A percentile compares a stretch with the other conserved stretches of the same genome.
Conservation (phyloP, 1,139 yeast species). For the Blastobotrys ciferrii region DNA sequence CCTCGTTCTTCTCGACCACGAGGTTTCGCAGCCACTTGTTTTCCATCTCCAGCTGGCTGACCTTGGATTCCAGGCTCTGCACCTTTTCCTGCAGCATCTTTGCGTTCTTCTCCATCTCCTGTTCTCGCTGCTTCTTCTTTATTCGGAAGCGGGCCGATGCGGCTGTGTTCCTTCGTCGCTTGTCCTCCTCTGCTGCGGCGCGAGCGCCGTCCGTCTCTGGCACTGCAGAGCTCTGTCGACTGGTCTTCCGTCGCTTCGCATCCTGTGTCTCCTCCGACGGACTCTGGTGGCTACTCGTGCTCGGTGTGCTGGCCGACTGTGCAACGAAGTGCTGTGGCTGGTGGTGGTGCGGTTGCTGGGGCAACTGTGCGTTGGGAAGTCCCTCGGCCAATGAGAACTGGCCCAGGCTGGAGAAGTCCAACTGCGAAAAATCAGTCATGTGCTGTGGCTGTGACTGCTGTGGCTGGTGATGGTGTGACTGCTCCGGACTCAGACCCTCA, state of each 20-base stretch:
- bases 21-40: slow-evolving; percentile 73
- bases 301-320: slow-evolving; percentile 3
- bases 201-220: slow-evolving; percentile 20
- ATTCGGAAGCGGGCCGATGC: slow-evolving; percentile 79
- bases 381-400: slow-evolving; percentile 28
- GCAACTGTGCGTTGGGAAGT: slow-evolving; percentile 17
- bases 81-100: slow-evolving; percentile 62
- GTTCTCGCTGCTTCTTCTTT: slow-evolving; percentile 79
- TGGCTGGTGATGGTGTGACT: not conserved
- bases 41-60: slow-evolving; percentile 76
- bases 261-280: slow-evolving; percentile 9
- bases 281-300: not conserved
- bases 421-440: slow-evolving; percentile 9
- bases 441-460: not conserved
- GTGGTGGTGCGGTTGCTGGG: slow-evolving; percentile 7
- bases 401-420: slow-evolving; percentile 22
- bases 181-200: slow-evolving; percentile 51
- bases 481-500: slow-evolving; percentile 1
- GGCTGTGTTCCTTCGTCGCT: slow-evolving; percentile 73
- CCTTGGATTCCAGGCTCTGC: slow-evolving; percentile 56
- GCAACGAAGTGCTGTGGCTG: slow-evolving; percentile 5
- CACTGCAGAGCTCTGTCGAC: not conserved
- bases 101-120: slow-evolving; percentile 72
- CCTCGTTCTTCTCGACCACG: slow-evolving; percentile 61
- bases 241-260: slow-evolving; percentile 17